Evolutionary conservation across 257 asterid genomes (phyloP), one percentile per base, ranked within the genome.

Genomic region (Capsicum pubescens): DNA sequence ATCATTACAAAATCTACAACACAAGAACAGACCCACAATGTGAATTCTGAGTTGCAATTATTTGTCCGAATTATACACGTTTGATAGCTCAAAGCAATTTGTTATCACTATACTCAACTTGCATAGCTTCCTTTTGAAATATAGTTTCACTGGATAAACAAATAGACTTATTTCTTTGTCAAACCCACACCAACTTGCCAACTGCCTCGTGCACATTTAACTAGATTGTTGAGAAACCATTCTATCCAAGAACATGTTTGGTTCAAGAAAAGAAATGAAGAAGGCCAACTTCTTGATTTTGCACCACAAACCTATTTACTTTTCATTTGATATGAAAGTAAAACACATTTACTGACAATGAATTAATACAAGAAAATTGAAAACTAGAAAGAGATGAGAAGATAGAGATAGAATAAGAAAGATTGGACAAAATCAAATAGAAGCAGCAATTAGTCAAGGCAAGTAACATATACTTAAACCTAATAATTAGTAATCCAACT

Each of bases 141-240:
- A 54, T 52, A 76, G 50, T 76, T 54, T 76, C 48, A 76, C 21
- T 8, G 64, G 81, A 54, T 63, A 76, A 26, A 76, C 81, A 54
- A 21, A 76, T 26, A 76, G 44, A 76, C 13, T 21, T n/a, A n/a
- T 10, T 15, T 50, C 44, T 76, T 76, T 26, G 50, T 7, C 0
- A 46, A 76, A 16, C 26, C 64, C 48, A 15, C 50, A 76, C 60
- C 61, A 76, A 76, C 64, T 76, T 14, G 64, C 81, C 81, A 52
- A 76, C 81, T 50, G 19, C 17, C 44, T 50, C 11, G 57, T 1
- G 10, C 44, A 19, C 80, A 48, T 72, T 19, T 48, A 48, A 74
- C 80, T 21, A 76, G 44, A 76, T 42, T 52, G 81, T 76, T 54
- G 13, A 26, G 64, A 54, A 54, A 54, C 26, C 64, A 76, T 54